These are phyloP conservation scores for Ligustrum vulgare DNA, from an alignment of 257 asterid genomes.

Conservation along the genomic window DNA sequence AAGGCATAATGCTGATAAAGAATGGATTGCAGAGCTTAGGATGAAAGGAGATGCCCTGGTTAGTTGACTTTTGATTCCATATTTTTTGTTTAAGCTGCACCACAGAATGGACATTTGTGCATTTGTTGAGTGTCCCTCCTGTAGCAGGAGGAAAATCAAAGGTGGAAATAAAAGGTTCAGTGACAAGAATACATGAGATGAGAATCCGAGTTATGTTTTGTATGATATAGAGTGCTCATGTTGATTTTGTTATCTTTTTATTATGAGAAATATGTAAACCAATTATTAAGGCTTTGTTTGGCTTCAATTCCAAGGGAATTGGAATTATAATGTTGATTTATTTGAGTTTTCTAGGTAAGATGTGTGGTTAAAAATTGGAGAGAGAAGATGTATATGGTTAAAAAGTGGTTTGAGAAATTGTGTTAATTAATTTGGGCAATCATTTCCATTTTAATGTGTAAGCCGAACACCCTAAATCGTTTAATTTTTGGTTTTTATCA, in stretches of 20 bases:
- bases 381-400: too few relatives aligned
- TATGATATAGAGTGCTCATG: not conserved
- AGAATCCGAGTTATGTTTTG: not conserved
- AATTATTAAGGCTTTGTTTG: not conserved
- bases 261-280: not conserved
- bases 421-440: too few relatives aligned
- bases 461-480: not conserved
- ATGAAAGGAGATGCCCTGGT: conserved; percentile 69
- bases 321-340: too few relatives aligned
- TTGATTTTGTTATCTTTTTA: not conserved
- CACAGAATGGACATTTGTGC: not conserved
- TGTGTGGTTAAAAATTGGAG: too few relatives aligned
- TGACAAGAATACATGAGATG: not conserved
- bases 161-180: not conserved
- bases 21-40: conserved; percentile 74
- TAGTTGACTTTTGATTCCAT: not conserved
- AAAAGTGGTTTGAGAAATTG: too few relatives aligned
- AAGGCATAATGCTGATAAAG: conserved; percentile 85
- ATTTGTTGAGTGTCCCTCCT: not conserved
- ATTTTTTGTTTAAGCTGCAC: not conserved
- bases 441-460: too few relatives aligned
- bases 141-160: not conserved
- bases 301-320: too few relatives aligned
- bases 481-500: not conserved
- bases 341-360: too few relatives aligned